Base-by-base conservation (phyloP, 768 basidiomycete genomes). In the Boletus rubropictus region DNA sequence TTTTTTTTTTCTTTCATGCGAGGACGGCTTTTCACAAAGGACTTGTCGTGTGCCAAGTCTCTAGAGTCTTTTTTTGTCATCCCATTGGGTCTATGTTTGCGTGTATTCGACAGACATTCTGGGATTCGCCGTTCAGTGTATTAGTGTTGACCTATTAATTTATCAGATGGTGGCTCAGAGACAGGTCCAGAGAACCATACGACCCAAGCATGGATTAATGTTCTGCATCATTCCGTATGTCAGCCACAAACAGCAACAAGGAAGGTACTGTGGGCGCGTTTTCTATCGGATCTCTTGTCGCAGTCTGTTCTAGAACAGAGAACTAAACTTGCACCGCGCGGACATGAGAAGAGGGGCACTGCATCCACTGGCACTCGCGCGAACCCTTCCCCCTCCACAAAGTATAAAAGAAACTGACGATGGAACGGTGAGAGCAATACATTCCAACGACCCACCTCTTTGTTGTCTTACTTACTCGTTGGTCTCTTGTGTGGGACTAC, bases 321-420 rank as follows among this genome's bases (percentile, higher is more conserved):
- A 28, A 11, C 15, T 38, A 32, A 38, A 33, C 20, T 21, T 20
- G 33, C 41, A 49, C 31, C n/a, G 21, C 24, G 25, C 42, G 35
- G 52, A 43, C 17, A 39, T 46, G 56, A 28, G 45, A 38, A 38
- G 25, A 15, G 31, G 22, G 34, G 28, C n/a, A 31, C 22, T 10
- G 27, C 18, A 37, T 39, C 7, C 15, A 17, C 11, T 36, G 15
- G 9, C 20, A 38, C 28, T 15, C 11, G 10, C 29, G 9, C 12
- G 22, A 32, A 9, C 36, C 40, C 22, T 10, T 22, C 15, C 7
- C n/a, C 10, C 20, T 20, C 21, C 9, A 17, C 29, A 5, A 25
- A 6, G 49, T 58, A 61, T 61, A 61, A 63, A 42, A 41, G 17
- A 35, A 38, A 11, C 38, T 11, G 14, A 25, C 36, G 14, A 12